Base-by-base conservation (phyloP, 495 filamentous ascomycete species). In the Aspergillus saccharolyticus region DNA sequence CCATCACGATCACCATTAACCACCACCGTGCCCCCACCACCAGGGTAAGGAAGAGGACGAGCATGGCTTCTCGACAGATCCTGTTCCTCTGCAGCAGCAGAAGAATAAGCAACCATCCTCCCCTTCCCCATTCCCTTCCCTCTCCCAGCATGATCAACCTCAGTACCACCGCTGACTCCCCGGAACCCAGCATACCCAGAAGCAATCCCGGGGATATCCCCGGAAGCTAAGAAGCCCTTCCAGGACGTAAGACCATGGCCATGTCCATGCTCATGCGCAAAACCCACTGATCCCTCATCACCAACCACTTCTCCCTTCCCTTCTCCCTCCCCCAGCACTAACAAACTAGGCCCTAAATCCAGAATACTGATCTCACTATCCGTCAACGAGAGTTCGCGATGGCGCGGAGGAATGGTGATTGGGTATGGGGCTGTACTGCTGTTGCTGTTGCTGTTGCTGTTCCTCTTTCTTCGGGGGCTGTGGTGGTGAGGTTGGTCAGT, bases 301-400 rank as follows among this genome's bases (percentile, higher is more conserved):
- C 25, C 25, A 9, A 4, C 25, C 16, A 44, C 57, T n/a, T 51
- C 16, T 10, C 44, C 28, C 5, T 43, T 25, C 19, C 12, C 46
- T 47, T 22, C 44, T n/a, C n/a, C n/a, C 17, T 43, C 44, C 3
- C 19, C 28, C 44, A 49, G n/a, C 4, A 39, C 28, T 16, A 44
- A 45, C 25, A 19, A 19, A 19, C 62, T 60, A 3, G 67, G 67
- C 4, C 70, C 67, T 1, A 73, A 49, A 44, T 71, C 70, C 4
- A 73, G 60, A 8, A 61, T 45, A 22, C 64, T 70, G 58, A 73
- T 70, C 7, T 73, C 66, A 30, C 67, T 68, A 16, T 71, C 67
- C 42, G 64, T 64, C 42, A 61, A 55, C 24, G 44, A 24, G 33
- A 53, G 28, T 19, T 50, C 56, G 15, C 30, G 28, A 15, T 51